Evolutionary conservation across 176 grass and related monocot genomes (phyloP), one percentile per base, ranked within the genome.

Genomic region (Eragrostis nindensis): DNA sequence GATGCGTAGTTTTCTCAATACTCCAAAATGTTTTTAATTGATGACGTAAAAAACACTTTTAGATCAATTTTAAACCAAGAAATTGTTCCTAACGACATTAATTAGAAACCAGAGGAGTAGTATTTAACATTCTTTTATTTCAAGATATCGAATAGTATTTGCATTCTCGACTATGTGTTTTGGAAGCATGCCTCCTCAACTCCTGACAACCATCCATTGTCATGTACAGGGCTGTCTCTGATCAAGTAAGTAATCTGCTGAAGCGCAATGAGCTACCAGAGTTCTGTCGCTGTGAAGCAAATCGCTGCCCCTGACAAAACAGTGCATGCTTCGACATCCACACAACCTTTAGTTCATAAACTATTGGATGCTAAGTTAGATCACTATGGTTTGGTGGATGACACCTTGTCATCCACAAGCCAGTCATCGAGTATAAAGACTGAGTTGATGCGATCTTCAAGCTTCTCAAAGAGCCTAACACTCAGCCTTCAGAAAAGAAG

Each of bases 201-300:
- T 48, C 9, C 17, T 29, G 15, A 70, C 19, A 87, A 52, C 2
- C 21, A 71, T 67, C 57, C 19, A 13, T 71, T 84, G n/a, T 59
- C 40, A 22, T 65, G 54, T 80, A 14, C 70, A 71, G 53, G 55
- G 11, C 27, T 16, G 63, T 62, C 36, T 16, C 47, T 43, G 47
- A 64, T 56, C 69, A 62, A 43, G 43, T 2, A 27, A 70, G 8
- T 25, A n/a, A 70, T 53, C 70, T 53, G 30, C 43, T 68, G 63
- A 79, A n/a, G 5, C 18, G 83, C 42, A 76, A 91, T 98, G 95
- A 94, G 78, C 42, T 90, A 83, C 81, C 81, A 87, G 54, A 75
- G 71, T 85, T 64, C 80, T 85, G 54, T 80, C 26, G 53, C 81
- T 50, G 52, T 61, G 70, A 66, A 80, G 36, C 76, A 79, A 68